Evolutionary conservation across 192 early-diverging fungal genomes (phyloP).

Genomic region (Globomyces pollinis-pini): DNA sequence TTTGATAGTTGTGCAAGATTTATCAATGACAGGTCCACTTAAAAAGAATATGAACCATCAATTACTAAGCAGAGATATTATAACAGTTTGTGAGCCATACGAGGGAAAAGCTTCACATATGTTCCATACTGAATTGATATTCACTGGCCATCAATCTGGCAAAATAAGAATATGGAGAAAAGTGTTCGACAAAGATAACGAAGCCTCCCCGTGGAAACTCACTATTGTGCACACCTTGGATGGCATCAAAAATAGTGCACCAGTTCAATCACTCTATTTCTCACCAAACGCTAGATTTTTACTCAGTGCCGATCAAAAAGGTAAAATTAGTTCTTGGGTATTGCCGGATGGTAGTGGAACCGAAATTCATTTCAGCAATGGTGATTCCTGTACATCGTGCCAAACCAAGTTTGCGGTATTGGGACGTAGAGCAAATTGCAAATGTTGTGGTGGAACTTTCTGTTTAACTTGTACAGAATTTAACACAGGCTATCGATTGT

Average conservation of each 20-base stretch:
- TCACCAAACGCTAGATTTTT: background rate
- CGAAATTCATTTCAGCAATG: slow-evolving; percentile 3
- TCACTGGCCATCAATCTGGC: background rate
- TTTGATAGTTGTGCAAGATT: background rate
- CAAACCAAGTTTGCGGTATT: slow-evolving; percentile 12
- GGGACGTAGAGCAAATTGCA: slow-evolving; percentile 10
- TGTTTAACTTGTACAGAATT: too few species aligned
- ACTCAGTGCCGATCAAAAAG: background rate
- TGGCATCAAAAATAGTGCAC: background rate
- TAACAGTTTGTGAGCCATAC: background rate
- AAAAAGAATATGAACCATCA: too few species aligned
- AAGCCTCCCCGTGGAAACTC: background rate
- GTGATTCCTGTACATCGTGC: slow-evolving; percentile 9
- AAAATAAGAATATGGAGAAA: background rate
- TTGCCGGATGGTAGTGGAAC: slow-evolving; percentile 21
- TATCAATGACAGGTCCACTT: background rate
- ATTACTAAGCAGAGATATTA: too few species aligned
- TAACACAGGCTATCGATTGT: too few species aligned
- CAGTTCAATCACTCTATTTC: background rate
- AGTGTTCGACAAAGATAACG: background rate
- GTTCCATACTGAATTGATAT: background rate
- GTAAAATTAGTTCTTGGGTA: background rate
- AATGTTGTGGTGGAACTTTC: background rate
- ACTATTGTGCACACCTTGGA: background rate
- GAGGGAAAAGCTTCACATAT: slow-evolving; percentile 10